Conservation (phyloP, 2,329 filamentous ascomycete genomes). For the Diaporthe ilicicola region DNA sequence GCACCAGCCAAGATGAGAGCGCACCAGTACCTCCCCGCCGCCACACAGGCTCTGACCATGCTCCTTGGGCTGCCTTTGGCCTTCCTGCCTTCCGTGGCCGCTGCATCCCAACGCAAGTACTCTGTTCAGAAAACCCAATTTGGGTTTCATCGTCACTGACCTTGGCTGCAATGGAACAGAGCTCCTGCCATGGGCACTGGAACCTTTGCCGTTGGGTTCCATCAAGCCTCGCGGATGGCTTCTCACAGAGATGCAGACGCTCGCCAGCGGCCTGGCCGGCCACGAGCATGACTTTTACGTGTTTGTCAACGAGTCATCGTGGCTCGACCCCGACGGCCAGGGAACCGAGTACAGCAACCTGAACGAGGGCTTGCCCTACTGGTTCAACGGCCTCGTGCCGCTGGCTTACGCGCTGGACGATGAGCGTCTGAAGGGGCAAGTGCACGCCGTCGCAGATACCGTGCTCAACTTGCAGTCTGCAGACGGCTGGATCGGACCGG, state of each 20-base stretch:
- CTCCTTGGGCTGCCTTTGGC: neutral
- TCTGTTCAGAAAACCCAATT: neutral
- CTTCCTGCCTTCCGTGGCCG: neutral
- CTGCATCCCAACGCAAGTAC: neutral
- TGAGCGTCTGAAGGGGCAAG: conserved; percentile 55
- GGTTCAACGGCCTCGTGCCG: conserved; percentile 67
- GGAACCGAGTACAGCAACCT: conserved; percentile 61
- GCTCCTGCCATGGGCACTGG: neutral
- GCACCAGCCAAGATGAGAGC: neutral
- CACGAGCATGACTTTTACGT: conserved; percentile 63
- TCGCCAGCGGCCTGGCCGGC: conserved; percentile 60
- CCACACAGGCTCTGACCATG: neutral
- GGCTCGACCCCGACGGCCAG: conserved; percentile 53
- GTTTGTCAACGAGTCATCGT: conserved; percentile 58
- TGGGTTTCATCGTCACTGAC: neutral
- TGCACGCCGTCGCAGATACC: conserved; percentile 48
- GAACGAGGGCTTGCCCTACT: conserved; percentile 66
- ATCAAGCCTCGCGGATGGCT: neutral
- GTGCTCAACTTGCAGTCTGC: conserved; percentile 50
- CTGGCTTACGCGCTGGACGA: conserved; percentile 61
- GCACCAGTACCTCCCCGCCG: neutral
- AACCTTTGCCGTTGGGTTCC: neutral
- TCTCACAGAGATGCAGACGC: neutral
- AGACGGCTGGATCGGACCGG: conserved; percentile 64
- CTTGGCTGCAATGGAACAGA: neutral